These are phyloP conservation scores for Phlegmacium glaucopus DNA, from an alignment of 768 basidiomycete genomes.

Conservation along the genomic window DNA sequence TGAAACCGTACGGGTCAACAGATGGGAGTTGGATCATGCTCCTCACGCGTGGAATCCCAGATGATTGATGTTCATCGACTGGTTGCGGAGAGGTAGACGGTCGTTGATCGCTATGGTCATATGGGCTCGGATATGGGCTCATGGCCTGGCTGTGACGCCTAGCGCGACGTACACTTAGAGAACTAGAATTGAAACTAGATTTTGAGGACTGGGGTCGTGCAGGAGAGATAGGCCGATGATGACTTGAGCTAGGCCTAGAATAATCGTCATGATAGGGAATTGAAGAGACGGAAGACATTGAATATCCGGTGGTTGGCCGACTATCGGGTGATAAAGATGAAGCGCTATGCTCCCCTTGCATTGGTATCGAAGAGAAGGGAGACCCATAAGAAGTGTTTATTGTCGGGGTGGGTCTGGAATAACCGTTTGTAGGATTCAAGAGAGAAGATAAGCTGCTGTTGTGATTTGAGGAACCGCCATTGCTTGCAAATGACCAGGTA, in stretches of 20 bases:
- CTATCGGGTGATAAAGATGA: constrained; percentile 82
- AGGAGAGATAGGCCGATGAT: constrained; percentile 69
- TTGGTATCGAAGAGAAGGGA: constrained; percentile 67
- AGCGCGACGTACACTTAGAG: constrained; percentile 67
- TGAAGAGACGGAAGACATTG: constrained; percentile 79
- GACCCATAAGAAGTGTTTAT: constrained; percentile 72
- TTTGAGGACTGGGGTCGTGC: constrained; percentile 70
- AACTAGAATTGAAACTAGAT: constrained; percentile 46
- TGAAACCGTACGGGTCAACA: constrained; percentile 66
- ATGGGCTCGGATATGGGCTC: constrained; percentile 84
- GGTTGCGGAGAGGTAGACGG: constrained; percentile 74
- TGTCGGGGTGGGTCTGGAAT: constrained; percentile 60
- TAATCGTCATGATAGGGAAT: constrained; percentile 74
- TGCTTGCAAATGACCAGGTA: constrained; percentile 47
- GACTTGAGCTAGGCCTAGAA: constrained; percentile 71
- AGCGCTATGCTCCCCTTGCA: constrained; percentile 64
- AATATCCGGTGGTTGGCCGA: constrained; percentile 83
- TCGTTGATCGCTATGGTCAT: constrained; percentile 64
- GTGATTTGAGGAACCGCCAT: constrained; percentile 52
- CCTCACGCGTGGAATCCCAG: constrained; percentile 63
- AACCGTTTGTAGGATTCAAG: constrained; percentile 65
- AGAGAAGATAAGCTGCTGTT: constrained; percentile 76
- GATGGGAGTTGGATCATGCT: constrained; percentile 83
- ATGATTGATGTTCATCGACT: constrained; percentile 45
- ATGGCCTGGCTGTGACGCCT: constrained; percentile 85